Conservation (phyloP, 1,139 yeast species). For the Taphrina deformans region DNA sequence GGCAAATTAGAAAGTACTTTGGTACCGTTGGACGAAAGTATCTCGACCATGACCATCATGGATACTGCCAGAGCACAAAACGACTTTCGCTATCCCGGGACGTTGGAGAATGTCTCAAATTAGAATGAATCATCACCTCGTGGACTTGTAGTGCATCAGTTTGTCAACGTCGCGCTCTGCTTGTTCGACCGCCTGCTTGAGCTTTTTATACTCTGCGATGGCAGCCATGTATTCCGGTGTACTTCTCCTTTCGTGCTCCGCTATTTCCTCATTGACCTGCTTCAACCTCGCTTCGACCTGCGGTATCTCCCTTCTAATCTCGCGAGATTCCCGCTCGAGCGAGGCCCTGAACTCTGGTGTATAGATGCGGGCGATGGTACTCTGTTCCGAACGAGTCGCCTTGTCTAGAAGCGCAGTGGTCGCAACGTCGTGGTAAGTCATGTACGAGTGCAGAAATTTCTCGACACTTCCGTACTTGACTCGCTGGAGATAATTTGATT, state of each 20-base stretch:
- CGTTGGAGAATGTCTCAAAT: slow-evolving; percentile 41
- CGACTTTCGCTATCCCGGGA: slow-evolving; percentile 51
- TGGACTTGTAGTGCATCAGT: slow-evolving; percentile 10
- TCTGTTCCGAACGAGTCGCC: neutral
- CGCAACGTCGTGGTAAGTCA: slow-evolving; percentile 14
- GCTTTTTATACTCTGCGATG: neutral
- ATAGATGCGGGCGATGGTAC: neutral
- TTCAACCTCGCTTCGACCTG: neutral
- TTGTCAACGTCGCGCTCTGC: slow-evolving; percentile 14
- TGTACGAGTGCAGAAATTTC: neutral
- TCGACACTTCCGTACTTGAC: slow-evolving; percentile 21
- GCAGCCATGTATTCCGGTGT: slow-evolving; percentile 14
- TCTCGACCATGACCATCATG: slow-evolving; percentile 51
- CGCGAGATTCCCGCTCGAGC: neutral
- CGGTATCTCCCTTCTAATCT: neutral
- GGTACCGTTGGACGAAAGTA: slow-evolving; percentile 52
- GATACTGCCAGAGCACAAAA: slow-evolving; percentile 51
- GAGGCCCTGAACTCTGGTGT: neutral
- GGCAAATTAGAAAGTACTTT: slow-evolving; percentile 47
- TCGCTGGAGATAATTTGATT: neutral
- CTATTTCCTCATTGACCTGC: neutral
- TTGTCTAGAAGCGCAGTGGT: neutral
- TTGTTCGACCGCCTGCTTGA: slow-evolving; percentile 3
- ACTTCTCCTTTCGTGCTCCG: neutral
- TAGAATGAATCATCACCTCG: neutral